phyloP scores from a whole-genome alignment of 2,329 filamentous ascomycete genomes.

The Neofusicoccum sp. region DNA sequence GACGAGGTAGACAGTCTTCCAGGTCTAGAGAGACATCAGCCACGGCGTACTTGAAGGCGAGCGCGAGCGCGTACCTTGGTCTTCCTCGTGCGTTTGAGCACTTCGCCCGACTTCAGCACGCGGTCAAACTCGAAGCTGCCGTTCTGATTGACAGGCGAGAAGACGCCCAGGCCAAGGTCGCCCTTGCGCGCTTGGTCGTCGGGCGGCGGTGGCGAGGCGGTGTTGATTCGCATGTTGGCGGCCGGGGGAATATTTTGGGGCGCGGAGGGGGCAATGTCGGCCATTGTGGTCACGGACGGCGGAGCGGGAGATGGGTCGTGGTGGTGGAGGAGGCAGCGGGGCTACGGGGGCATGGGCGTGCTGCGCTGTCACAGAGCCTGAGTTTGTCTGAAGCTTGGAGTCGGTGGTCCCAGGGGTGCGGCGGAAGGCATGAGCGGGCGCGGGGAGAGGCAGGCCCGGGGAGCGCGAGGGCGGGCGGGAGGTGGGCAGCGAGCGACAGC shows the following conservation, averaged over 20 bases:
- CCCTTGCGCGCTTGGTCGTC: constrained; percentile 22
- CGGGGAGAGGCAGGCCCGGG: not conserved
- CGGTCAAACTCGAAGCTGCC: constrained; percentile 95
- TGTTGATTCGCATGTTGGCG: constrained; percentile 29
- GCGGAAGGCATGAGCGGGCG: constrained; percentile 13
- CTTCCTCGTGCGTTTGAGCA: constrained; percentile 86
- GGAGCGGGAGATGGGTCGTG: not conserved
- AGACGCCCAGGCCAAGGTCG: constrained; percentile 49
- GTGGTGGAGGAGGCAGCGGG: not conserved
- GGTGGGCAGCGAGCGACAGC: not conserved
- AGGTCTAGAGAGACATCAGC: constrained; percentile 59
- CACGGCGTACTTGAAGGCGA: not conserved
- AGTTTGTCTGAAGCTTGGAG: constrained; percentile 8
- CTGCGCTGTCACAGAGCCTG: constrained; percentile 8
- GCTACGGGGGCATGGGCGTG: constrained; percentile 8
- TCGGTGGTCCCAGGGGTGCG: constrained; percentile 6
- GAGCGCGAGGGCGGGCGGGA: not conserved
- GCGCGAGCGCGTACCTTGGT: constrained; percentile 67
- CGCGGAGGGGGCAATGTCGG: constrained; percentile 28
- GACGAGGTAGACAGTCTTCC: constrained; percentile 87
- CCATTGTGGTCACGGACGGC: constrained; percentile 24
- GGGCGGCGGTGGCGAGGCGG: constrained; percentile 25
- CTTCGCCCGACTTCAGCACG: constrained; percentile 83
- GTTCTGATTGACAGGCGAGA: constrained; percentile 88
- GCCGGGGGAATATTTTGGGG: constrained; percentile 25